Evolutionary conservation across 495 filamentous ascomycete species (phyloP).

Genomic region (Hypoxylon perforatum): DNA sequence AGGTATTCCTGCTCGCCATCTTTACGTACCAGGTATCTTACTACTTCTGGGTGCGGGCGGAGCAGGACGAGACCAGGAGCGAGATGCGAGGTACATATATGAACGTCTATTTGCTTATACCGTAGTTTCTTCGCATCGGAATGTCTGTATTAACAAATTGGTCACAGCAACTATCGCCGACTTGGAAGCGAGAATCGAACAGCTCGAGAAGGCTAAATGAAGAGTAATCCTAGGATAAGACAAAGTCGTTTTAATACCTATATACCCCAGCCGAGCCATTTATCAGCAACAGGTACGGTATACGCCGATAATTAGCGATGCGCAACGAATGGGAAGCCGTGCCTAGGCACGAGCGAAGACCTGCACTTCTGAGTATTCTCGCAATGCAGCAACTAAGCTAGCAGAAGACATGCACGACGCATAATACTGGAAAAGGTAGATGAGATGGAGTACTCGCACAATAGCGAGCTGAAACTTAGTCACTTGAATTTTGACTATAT

Average conservation of each 20-base stretch:
- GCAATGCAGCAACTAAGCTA: constrained; percentile 10
- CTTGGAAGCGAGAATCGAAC: constrained; percentile 46
- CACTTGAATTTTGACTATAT: constrained; percentile 11
- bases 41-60: constrained; percentile 88
- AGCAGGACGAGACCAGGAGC: constrained; percentile 75
- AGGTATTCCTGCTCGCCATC: constrained; percentile 85
- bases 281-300: not conserved
- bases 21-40: constrained; percentile 90
- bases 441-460: constrained; percentile 1
- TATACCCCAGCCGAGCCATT: not conserved
- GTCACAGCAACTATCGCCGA: constrained; percentile 45
- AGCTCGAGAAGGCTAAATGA: constrained; percentile 43
- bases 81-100: constrained; percentile 62
- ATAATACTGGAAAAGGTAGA: constrained; percentile 12
- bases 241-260: not conserved
- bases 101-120: not conserved
- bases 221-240: not conserved
- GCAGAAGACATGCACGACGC: not conserved
- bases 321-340: not conserved
- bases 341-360: not conserved
- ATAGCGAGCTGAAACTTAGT: not conserved
- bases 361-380: not conserved
- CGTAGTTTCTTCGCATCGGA: not conserved
- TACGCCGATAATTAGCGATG: not conserved
- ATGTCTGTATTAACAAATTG: constrained; percentile 7